Percentiles rank a stretch among this genome's conserved stretches.
Evolutionary conservation across 2,329 filamentous ascomycete genomes (phyloP).

Genomic region (Cladobotryum mycophilum): DNA sequence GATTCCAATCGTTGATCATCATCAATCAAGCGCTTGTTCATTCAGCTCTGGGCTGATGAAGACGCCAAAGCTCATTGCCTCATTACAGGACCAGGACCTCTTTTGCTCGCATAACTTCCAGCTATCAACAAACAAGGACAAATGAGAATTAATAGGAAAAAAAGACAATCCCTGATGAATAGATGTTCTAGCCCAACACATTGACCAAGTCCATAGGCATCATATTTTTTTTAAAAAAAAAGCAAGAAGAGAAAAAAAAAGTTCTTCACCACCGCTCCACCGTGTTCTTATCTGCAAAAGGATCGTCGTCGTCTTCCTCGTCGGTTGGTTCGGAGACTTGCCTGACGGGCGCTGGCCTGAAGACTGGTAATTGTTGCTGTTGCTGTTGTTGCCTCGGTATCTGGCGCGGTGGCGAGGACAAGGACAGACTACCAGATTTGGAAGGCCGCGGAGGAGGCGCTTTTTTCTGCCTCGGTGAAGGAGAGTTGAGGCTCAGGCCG

Average conservation of each 20-base stretch:
- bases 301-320: constrained; percentile 69
- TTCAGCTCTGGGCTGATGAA: no score
- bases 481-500: constrained; percentile 35
- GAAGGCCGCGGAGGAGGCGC: constrained; percentile 24
- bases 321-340: constrained; percentile 27
- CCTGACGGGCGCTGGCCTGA: constrained; percentile 25
- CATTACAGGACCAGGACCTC: no score
- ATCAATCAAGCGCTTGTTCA: no score
- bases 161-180: no score
- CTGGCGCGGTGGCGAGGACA: constrained; percentile 27
- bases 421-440: constrained; percentile 42
- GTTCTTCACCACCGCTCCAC: constrained; percentile 31
- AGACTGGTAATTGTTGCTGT: neutral
- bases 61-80: no score
- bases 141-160: no score
- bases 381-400: neutral
- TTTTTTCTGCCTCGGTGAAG: constrained; percentile 41
- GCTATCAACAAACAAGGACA: no score
- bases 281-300: constrained; percentile 78
- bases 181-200: no score
- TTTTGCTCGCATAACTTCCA: no score
- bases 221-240: neutral
- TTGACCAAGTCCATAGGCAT: neutral
- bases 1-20: no score
- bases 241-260: neutral